These are phyloP conservation scores for Yarrowia bubula DNA, from an alignment of 805 yeast species.

Conservation along the genomic window DNA sequence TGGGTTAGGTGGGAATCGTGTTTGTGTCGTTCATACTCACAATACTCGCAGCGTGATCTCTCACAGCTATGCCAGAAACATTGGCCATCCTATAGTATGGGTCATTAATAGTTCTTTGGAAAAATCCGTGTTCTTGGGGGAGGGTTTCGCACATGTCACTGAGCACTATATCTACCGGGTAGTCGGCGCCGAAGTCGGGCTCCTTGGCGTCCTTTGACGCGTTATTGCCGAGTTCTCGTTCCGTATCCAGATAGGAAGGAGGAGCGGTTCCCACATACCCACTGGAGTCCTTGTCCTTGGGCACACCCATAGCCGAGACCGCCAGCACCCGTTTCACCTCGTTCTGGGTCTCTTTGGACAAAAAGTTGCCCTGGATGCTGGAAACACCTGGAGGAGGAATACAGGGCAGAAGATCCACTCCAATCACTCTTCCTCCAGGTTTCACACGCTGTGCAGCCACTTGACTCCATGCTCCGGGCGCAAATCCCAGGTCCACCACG, in stretches of 20 bases:
- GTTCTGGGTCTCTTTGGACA: constrained; percentile 47
- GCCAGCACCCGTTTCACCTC: constrained; percentile 36
- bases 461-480: constrained; percentile 95
- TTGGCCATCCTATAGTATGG: constrained; percentile 90
- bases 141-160: constrained; percentile 79
- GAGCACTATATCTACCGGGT: constrained; percentile 62
- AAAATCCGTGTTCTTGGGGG: constrained; percentile 50
- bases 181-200: constrained; percentile 30
- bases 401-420: constrained; percentile 77
- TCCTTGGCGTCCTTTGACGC: background rate
- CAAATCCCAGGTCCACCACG: constrained; percentile 82
- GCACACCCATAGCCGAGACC: constrained; percentile 34
- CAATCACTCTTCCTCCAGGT: constrained; percentile 59
- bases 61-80: constrained; percentile 75
- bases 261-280: constrained; percentile 22
- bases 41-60: constrained; percentile 81
- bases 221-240: constrained; percentile 30
- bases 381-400: constrained; percentile 79
- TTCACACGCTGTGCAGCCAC: constrained; percentile 60
- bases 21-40: constrained; percentile 41
- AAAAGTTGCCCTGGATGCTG: constrained; percentile 83
- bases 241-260: constrained; percentile 34
- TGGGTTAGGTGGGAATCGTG: constrained; percentile 27
- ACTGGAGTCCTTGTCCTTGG: constrained; percentile 29
- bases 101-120: constrained; percentile 68